Percentiles rank a stretch among this genome's conserved stretches.
These are phyloP conservation scores for Cryptosporidium tyzzeri DNA, from an alignment of 169 alveolate species.

Conservation along the genomic window DNA sequence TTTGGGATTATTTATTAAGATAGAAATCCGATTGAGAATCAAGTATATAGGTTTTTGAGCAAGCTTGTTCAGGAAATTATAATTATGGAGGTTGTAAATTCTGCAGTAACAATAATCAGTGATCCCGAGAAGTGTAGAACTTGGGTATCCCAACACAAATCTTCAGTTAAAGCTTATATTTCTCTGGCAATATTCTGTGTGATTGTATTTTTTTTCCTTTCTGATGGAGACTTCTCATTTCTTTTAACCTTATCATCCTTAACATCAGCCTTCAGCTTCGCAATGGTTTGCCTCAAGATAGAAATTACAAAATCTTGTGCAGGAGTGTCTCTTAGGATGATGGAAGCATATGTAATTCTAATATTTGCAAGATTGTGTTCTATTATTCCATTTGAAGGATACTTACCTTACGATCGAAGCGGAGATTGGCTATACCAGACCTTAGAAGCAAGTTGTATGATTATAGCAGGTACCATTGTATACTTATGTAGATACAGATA, in stretches of 20 bases:
- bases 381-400: conserved; percentile 93
- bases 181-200: conserved; percentile 77
- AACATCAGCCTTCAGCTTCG: conserved; percentile 89
- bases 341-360: conserved; percentile 88
- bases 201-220: conserved; percentile 85
- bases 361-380: conserved; percentile 88
- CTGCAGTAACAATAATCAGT: conserved; percentile 72
- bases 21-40: conserved; percentile 10
- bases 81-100: conserved; percentile 71
- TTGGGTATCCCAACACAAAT: conserved; percentile 75
- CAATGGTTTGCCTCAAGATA: conserved; percentile 88
- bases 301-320: conserved; percentile 86
- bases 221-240: conserved; percentile 95
- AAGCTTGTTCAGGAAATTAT: conserved; percentile 5
- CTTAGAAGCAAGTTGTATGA: conserved; percentile 88
- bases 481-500: conserved; percentile 86
- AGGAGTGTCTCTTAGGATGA: conserved; percentile 92
- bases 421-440: conserved; percentile 95
- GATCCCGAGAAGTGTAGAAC: conserved; percentile 76
- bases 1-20: conserved; percentile 3
- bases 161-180: conserved; percentile 75
- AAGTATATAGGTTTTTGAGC: conserved; percentile 4
- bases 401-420: conserved; percentile 91
- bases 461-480: conserved; percentile 86
- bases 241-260: conserved; percentile 91